Base-by-base conservation (phyloP, 2,329 filamentous ascomycete species). In the Pyrenochaeta sp. region DNA sequence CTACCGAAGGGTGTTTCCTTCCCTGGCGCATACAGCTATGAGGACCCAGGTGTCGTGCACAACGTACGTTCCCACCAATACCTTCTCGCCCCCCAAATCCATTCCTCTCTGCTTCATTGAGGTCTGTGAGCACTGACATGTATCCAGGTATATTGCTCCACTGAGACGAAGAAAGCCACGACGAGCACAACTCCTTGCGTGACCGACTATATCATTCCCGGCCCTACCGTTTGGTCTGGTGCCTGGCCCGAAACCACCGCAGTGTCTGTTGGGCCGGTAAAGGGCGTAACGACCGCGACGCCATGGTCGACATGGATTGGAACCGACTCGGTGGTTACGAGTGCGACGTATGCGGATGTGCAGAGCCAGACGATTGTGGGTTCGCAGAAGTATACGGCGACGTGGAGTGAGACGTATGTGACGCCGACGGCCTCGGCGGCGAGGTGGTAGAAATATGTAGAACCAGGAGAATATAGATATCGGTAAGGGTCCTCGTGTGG, bases 1-100 rank as follows among this genome's bases (percentile, higher is more conserved):
- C 61, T 77, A 5, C 75, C 75, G 0, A 59, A 70, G 19, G 73
- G 73, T 54, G 83, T 83, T 28, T 77, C 80, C 65, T 81, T 84
- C 67, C 78, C 81, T 28, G 75, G 77, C 13, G 76, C 71, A 24
- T 81, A 80, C 62, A 65, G 68, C 36, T 75, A 75, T 34, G 65
- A 71, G 6, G 73, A 76, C 42, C 75, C 77, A 0, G 70, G 75
- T 1, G 71, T 78, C 22, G 72, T 78, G 3, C 73, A 77, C 51
- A 72, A 79, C 52, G 75, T 77, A 62, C 34, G 65, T 54, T 28
- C 54, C 10, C n/a, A 25, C 7, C 4, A 10, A 25, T 25, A 3
- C 24, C 22, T 25, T 5, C 22, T 13, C 22, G 10, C 24, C 27
- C 40, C n/a, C 22, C 9, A n/a, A 19, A 36, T 4, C 7, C 28